These are phyloP conservation scores for Fragilaria crotonensis DNA, from an alignment of 108 stramenopile species.

Conservation along the genomic window DNA sequence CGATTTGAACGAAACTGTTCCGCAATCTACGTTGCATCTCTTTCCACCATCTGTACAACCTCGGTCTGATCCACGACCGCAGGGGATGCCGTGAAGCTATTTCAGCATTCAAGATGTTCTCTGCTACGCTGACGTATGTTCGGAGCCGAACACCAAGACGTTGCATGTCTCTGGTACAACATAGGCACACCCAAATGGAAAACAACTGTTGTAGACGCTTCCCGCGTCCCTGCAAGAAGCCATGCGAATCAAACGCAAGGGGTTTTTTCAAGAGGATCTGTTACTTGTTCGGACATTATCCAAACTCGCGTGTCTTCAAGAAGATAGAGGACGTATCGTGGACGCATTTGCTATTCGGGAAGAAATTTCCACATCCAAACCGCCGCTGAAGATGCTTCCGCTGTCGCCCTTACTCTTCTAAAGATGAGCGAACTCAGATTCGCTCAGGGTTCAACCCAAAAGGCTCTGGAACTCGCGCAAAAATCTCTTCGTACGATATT, in stretches of 20 bases:
- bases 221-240: conserved; percentile 36
- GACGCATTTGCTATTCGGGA: conserved; percentile 20
- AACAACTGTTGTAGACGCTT: conserved; percentile 30
- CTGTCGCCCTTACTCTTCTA: conserved; percentile 1
- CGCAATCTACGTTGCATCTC: conserved; percentile 27
- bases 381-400: conserved; percentile 17
- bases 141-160: conserved; percentile 36
- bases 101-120: conserved; percentile 31
- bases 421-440: too few relatives aligned
- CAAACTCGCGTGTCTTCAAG: conserved; percentile 33
- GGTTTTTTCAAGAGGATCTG: conserved; percentile 5
- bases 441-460: too few relatives aligned
- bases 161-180: conserved; percentile 47
- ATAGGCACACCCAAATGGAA: conserved; percentile 49
- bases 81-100: conserved; percentile 36
- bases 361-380: conserved; percentile 22
- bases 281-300: conserved; percentile 22
- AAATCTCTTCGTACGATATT: too few relatives aligned
- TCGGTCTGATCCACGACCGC: conserved; percentile 43
- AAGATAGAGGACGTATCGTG: conserved; percentile 27
- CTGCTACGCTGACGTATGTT: conserved; percentile 33
- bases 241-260: conserved; percentile 25
- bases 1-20: not conserved
- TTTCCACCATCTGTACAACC: conserved; percentile 49
- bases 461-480: too few relatives aligned